Evolutionary conservation across 305 asterid genomes (phyloP).

Genomic region (Petunia hybrid): DNA sequence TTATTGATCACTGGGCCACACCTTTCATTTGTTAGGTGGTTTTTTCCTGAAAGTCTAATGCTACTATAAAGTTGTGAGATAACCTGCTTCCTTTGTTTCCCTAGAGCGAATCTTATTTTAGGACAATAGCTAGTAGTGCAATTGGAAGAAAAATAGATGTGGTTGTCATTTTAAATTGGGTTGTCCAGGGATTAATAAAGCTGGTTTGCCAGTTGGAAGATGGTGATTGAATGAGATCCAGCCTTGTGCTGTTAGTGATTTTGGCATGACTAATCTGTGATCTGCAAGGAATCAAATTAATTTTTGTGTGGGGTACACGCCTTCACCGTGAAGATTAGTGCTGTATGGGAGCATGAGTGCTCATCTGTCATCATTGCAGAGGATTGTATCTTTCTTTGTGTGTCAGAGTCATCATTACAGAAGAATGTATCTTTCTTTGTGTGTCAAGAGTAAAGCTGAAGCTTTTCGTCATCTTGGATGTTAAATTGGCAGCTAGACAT

Average conservation of each 20-base stretch:
- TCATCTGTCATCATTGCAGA: conserved; percentile 24
- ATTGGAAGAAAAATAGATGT: conserved; percentile 5
- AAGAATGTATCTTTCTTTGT: neutral
- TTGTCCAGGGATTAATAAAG: conserved; percentile 25
- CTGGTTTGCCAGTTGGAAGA: conserved; percentile 18
- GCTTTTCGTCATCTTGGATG: conserved; percentile 25
- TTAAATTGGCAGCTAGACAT: conserved; percentile 28
- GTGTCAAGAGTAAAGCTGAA: conserved; percentile 7
- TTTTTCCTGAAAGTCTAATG: conserved; percentile 11
- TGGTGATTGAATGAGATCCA: conserved; percentile 21
- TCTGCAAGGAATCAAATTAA: conserved; percentile 23
- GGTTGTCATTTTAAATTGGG: conserved; percentile 3
- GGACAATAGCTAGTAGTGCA: neutral
- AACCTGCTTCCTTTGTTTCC: conserved; percentile 13
- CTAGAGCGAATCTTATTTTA: neutral
- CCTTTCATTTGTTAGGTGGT: neutral
- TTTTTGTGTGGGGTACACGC: neutral
- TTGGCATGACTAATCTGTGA: conserved; percentile 4
- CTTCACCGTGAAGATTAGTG: neutral
- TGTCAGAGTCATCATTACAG: conserved; percentile 11
- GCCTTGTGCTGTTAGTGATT: conserved; percentile 24
- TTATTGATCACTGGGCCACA: no score
- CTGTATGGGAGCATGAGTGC: conserved; percentile 2
- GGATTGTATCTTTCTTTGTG: neutral
- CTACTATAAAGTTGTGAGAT: neutral